Evolutionary conservation across 805 yeast genomes (phyloP), one percentile per base, ranked within the genome.

Genomic region (Saturnispora besseyi): DNA sequence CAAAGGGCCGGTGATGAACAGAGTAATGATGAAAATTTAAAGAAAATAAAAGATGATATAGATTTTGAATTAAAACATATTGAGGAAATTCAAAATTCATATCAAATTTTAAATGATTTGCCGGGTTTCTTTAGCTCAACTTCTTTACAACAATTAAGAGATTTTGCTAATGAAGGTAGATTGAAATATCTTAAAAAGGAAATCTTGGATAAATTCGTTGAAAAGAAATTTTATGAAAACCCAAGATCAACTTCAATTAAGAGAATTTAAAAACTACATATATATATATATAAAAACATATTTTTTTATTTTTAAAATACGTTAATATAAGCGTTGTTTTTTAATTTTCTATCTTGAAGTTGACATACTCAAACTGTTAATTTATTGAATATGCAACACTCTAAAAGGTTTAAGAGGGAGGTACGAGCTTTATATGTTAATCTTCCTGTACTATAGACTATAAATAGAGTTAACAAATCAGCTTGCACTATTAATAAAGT

Each of bases 111-210:
- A 54, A 78, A 88, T 61, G 96, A 89, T 57, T 76, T 90, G 53
- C 88, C 91, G 31, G 87, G 87, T 59, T 69, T 90, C 52, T 90
- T 82, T 63, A 47, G 41, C 24, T 41, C 50, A 13, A 83, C 95
- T 0, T 95, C 87, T 15, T 93, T 86, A 60, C 84, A 91, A 2
- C 85, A 85, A 51, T 69, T 89, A 49, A 81, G 81, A 54, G 85
- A 95, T 1, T 72, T 89, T 59, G 80, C 88, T 2, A 80, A 82
- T 38, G 96, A 88, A 59, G 93, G 96, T 1, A 87, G 82, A 57
- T 70, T 89, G 54, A 80, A 82, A 1, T 74, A 73, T 50, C 72
- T 87, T 62, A 82, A 80, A 60, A 81, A 81, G 9, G 73, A 72
- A 44, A 68, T 83, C 6, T 69, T 87, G 32, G 75, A 83, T 51